Evolutionary conservation across 2,329 filamentous ascomycete genomes (phyloP), one percentile per base, ranked within the genome.

Genomic region (Aspergillus tamarii): DNA sequence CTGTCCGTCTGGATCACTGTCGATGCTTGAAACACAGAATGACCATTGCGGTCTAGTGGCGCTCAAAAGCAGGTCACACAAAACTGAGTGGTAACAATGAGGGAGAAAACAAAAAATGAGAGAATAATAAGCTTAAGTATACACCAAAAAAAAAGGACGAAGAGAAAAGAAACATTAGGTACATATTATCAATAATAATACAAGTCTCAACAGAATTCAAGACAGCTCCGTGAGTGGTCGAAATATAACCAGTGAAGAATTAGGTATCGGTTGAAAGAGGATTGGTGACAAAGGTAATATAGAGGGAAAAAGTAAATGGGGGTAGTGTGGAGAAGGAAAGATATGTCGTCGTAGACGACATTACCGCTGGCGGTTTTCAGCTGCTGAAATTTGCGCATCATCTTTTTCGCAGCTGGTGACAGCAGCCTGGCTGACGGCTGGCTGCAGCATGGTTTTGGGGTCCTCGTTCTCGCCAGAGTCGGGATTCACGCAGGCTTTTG

Each of bases 81-180:
- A 59, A 53, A 43, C 21, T 10, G 16, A 54, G 43, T 45, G 21
- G 23, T 5, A 53, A 54, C 5, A 23, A 28, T 16, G 11, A n/a
- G 26, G 45, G 5, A 14, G 6, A 36, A 16, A 16, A 48, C 3
- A 11, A 50, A 45, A 53, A 63, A 59, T n/a, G 52, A 59, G 55
- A 53, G 26, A 19, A 60, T 64, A 63, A 62, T 66, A 61, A 16
- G 3, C 48, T n/a, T 69, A 70, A 66, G 61, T 68, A 65, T 69
- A 67, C 68, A 69, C 36, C 52, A 36, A 43, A 41, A 28, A 41
- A 28, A 62, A 26, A 11, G 45, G 39, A 46, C 58, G 57, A 59
- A 59, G 55, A 50, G 34, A 52, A 58, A 66, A 61, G 59, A 67
- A 62, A 34, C 28, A 46, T 50, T 70, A 70, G 64, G 61, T 68